Evolutionary conservation across 2,329 filamentous ascomycete genomes (phyloP).

Genomic region (Sporothrix curviconia): DNA sequence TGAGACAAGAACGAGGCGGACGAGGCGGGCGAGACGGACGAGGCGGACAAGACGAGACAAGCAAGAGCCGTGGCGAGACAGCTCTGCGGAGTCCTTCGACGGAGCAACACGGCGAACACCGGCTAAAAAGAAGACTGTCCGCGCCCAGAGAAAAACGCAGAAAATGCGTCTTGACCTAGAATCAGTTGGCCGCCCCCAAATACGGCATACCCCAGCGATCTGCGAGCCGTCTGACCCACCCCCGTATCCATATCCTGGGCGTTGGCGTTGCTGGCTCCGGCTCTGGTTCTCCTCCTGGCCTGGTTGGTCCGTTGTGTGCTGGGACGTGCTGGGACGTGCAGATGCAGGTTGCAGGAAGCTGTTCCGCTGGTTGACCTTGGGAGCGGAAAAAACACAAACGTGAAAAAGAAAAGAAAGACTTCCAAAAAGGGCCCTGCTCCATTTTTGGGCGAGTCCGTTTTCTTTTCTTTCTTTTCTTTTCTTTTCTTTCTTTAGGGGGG

Average conservation of each 20-base stretch:
- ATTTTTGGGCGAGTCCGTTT: background rate
- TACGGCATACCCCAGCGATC: background rate
- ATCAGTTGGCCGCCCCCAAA: background rate
- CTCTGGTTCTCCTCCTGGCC: background rate
- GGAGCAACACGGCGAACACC: no score
- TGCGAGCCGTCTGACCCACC: background rate
- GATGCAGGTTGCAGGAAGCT: background rate
- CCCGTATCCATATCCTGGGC: conserved; percentile 1
- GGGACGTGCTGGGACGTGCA: background rate
- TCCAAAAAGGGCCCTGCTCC: background rate
- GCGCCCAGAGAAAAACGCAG: background rate
- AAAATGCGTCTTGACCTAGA: no score
- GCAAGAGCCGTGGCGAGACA: no score
- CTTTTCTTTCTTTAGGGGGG: background rate
- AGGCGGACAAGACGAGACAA: conserved; percentile 5
- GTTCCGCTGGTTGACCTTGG: background rate
- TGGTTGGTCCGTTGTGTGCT: background rate
- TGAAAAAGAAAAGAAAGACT: background rate
- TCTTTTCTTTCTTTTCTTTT: background rate
- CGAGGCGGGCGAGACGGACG: no score
- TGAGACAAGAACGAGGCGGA: no score
- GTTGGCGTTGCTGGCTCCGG: background rate
- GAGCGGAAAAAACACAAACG: background rate
- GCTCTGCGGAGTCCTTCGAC: no score
- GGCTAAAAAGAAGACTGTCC: no score